These are phyloP conservation scores for Rostrohypoxylon terebratum DNA, from an alignment of 495 filamentous ascomycete genomes.

Conservation along the genomic window DNA sequence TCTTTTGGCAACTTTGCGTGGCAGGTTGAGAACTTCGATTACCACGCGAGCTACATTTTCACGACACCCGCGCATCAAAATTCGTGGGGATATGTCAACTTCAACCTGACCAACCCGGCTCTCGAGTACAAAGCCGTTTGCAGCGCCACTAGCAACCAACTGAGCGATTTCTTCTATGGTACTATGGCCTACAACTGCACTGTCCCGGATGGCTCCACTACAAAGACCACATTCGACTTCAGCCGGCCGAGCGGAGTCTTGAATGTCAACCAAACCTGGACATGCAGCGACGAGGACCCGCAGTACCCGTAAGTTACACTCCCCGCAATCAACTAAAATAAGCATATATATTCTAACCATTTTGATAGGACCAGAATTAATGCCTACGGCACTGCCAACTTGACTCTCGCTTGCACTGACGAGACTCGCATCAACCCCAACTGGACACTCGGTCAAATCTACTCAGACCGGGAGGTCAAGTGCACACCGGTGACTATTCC, in stretches of 20 bases:
- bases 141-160: slow-evolving; percentile 54
- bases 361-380: slow-evolving; percentile 52
- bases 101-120: slow-evolving; percentile 59
- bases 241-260: slow-evolving; percentile 47
- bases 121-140: slow-evolving; percentile 49
- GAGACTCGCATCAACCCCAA: slow-evolving; percentile 53
- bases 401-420: slow-evolving; percentile 53
- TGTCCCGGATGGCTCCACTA: slow-evolving; percentile 34
- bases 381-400: slow-evolving; percentile 49
- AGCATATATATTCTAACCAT: slow-evolving; percentile 17
- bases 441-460: slow-evolving; percentile 57
- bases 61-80: slow-evolving; percentile 60
- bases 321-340: background rate
- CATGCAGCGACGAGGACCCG: slow-evolving; percentile 53
- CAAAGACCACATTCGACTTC: slow-evolving; percentile 53
- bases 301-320: slow-evolving; percentile 52
- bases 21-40: slow-evolving; percentile 52
- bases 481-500: slow-evolving; percentile 49
- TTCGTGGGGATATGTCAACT: slow-evolving; percentile 55
- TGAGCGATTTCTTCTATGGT: slow-evolving; percentile 61
- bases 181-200: slow-evolving; percentile 53
- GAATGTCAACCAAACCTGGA: slow-evolving; percentile 59
- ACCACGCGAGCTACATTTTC: slow-evolving; percentile 56
- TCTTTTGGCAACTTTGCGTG: slow-evolving; percentile 54
- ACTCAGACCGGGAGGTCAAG: slow-evolving; percentile 51